Percentiles rank a stretch among this genome's conserved stretches.
Evolutionary conservation across 345 rosid species (phyloP).

Genomic region (Citrus unshiu): DNA sequence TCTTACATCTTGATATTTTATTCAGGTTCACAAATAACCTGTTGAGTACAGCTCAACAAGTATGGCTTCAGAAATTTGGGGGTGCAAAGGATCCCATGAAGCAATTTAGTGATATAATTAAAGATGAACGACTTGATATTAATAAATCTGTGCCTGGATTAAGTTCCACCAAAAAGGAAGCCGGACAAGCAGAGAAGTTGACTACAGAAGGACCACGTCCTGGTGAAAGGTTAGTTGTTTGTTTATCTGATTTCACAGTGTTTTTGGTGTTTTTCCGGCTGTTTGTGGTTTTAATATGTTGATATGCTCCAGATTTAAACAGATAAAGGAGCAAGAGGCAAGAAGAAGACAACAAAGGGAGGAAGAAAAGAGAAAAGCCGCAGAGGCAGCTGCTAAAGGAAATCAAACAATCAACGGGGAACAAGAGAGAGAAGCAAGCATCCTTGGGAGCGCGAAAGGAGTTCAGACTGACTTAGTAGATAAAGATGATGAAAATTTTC

Average conservation of each 20-base stretch:
- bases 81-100: constrained; percentile 60
- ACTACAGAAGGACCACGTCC: constrained; percentile 57
- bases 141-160: constrained; percentile 42
- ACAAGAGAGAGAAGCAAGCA: constrained; percentile 2
- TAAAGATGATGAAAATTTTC: constrained; percentile 18
- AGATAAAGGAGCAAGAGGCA: constrained; percentile 78
- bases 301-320: constrained; percentile 56
- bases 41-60: constrained; percentile 83
- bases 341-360: constrained; percentile 62
- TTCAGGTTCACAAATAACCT: constrained; percentile 90
- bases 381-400: constrained; percentile 35
- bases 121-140: constrained; percentile 34
- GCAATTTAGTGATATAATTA: constrained; percentile 36
- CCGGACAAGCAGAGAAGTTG: constrained; percentile 33
- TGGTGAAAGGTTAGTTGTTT: constrained; percentile 63
- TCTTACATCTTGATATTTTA: constrained; percentile 12
- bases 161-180: constrained; percentile 25
- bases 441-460: constrained; percentile 26
- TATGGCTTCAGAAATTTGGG: constrained; percentile 91
- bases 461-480: constrained; percentile 20
- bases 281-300: constrained; percentile 11
- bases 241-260: not conserved
- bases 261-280: not conserved
- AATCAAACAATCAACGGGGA: constrained; percentile 18
- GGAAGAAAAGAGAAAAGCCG: constrained; percentile 51